Evolutionary conservation across 345 rosid genomes (phyloP), one percentile per base, ranked within the genome.

Genomic region (Populus euphratica): DNA sequence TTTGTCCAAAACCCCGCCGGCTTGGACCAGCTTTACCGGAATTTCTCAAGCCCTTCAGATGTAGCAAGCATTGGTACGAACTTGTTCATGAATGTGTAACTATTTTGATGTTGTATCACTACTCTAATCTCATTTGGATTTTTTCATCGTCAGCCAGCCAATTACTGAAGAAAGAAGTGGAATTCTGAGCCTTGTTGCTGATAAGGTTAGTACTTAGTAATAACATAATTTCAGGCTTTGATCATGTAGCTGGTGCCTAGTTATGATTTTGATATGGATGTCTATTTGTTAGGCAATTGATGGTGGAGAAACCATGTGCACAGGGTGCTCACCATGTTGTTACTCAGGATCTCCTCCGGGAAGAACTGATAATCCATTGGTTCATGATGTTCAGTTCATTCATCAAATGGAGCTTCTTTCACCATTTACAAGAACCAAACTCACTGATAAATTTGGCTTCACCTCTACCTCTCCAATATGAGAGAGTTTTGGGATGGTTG

Each of bases 1-100:
- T 89, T 35, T 94, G 97, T 67, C 96, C 97, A 0, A 91, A 88
- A 80, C 97, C 97, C 75, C 97, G 93, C 13, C 90, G 92, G 33
- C 73, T 80, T 38, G 85, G 83, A 64, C 75, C 88, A 17, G 63
- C 85, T 68, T 27, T 85, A n/a, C 93, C 92, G 3, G 96, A 92
- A 64, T 83, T 91, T 73, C 89, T 94, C 79, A 87, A 80, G 73
- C 92, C 91, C 68, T 86, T 78, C 63, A 75, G 82, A 47, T 90
- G 97, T 70, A 74, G 77, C 85, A 81, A 89, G 14, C 96, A 92
- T 86, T 82, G 82, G 84, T 81, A 62, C 36, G 73, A 36, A 27
- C 13, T 44, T 36, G 69, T 23, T 49, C 18, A 23, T 10, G 33
- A 43, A 9, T n/a, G 10, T 9, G 0, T 35, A 69, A 16, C 56